Conservation (phyloP, 2,329 filamentous ascomycete genomes). For the Sarocladium strictum region DNA sequence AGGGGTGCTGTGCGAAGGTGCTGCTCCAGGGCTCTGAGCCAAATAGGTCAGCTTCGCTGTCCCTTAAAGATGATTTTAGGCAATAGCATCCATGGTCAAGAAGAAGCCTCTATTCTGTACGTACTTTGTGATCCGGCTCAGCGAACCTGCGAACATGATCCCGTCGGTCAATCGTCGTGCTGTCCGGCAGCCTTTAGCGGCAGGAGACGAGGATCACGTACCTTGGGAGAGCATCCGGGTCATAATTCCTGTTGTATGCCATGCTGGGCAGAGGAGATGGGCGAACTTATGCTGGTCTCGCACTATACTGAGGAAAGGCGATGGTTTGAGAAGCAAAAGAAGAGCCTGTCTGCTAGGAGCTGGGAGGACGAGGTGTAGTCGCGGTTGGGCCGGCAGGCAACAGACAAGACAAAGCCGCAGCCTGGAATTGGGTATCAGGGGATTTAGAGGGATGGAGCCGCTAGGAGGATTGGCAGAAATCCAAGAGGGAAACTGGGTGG, state of each 20-base stretch:
- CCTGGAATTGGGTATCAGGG: slow-evolving; percentile 5
- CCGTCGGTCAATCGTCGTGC: no score
- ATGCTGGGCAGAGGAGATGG: slow-evolving; percentile 40
- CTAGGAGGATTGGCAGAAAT: background rate
- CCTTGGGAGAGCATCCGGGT: slow-evolving; percentile 92
- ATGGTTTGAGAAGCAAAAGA: background rate
- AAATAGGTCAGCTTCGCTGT: background rate
- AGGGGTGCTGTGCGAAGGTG: slow-evolving; percentile 16
- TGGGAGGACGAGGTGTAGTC: background rate
- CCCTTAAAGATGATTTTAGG: background rate
- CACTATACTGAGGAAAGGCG: background rate
- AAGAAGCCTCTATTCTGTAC: slow-evolving; percentile 17
- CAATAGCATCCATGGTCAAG: no score
- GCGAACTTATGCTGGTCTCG: background rate
- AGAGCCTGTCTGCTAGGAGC: background rate
- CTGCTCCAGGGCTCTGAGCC: slow-evolving; percentile 29
- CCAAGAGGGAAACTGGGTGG: background rate
- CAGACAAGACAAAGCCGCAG: background rate
- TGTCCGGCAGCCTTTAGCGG: no score
- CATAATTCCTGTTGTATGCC: slow-evolving; percentile 92
- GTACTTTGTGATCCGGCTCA: slow-evolving; percentile 62
- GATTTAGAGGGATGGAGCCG: background rate
- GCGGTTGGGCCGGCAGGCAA: background rate
- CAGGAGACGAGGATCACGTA: slow-evolving; percentile 48
- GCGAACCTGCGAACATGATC: slow-evolving; percentile 49